Evolutionary conservation across 192 early-diverging fungal genomes (phyloP), one percentile per base, ranked within the genome.

Genomic region (Linnemannia exigua): DNA sequence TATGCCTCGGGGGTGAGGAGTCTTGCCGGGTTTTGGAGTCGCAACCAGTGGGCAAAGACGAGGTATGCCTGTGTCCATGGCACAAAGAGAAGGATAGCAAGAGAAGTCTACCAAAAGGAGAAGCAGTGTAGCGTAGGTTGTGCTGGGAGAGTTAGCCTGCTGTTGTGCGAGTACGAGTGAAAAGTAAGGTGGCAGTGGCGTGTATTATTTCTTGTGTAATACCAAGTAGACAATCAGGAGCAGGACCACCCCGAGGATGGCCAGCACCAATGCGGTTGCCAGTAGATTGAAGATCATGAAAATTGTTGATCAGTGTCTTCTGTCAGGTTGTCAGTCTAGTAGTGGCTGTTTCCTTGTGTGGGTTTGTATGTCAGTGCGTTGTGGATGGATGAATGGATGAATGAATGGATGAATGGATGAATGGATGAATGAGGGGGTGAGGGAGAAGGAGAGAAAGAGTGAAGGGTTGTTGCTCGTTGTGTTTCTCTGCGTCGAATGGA

Each of bases 51-150:
- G 15, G 83, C 83, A 72, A 85, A 85, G 58, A 85, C 83, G 1
- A 85, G 69, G 54, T 85, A 85, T 8, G 83, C 83, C 37, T 85
- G 83, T 16, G 83, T 85, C 83, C 83, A 85, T n/a, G 83, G 83
- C 3, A 85, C 67, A 48, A 85, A 85, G 33, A 85, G 58, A 33
- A 85, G 77, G n/a, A 85, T 76, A 25, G 74, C 83, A 0, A 85
- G 83, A 3, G 83, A 79, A n/a, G 83, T 85, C 83, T 85, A 72
- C 14, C 25, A 28, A 36, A 28, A 38, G 12, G n/a, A 36, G 33
- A 46, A 54, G 50, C 36, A 52, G 67, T 9, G 22, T n/a, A 0
- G 68, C 37, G 48, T 33, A 50, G 67, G 50, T 52, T 52, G 12
- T 31, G 25, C 15, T n/a, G 11, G n/a, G 12, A 2, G 12, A 68